Evolutionary conservation across 1,284 basidiomycete species (phyloP).

Genomic region (Laetiporus sulphureus): DNA sequence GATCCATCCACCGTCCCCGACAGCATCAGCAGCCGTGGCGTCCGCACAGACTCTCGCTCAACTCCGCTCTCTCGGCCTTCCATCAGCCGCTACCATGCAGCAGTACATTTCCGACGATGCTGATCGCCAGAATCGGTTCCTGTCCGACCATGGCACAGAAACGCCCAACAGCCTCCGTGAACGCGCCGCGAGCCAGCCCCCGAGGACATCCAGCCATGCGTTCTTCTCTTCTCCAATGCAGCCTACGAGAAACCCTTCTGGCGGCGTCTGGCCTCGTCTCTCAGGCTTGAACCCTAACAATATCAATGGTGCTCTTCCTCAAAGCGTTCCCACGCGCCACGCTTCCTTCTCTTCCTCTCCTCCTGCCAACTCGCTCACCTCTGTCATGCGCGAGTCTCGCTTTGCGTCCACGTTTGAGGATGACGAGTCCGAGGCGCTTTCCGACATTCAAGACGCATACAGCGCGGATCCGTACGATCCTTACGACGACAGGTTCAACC

Average conservation of each 20-base stretch:
- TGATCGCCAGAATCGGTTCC: conserved; percentile 52
- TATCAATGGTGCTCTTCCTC: conserved; percentile 24
- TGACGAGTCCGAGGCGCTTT: conserved; percentile 57
- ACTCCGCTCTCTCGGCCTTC: conserved; percentile 19
- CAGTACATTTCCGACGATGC: conserved; percentile 27
- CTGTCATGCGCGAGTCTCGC: conserved; percentile 56
- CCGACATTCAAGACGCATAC: conserved; percentile 32
- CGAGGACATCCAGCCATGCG: conserved; percentile 40
- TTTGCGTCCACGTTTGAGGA: conserved; percentile 68
- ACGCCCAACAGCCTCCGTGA: conserved; percentile 36
- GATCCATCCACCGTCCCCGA: too few relatives aligned
- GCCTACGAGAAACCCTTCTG: conserved; percentile 42
- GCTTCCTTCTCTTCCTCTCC: conserved; percentile 52
- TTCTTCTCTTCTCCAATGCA: conserved; percentile 53
- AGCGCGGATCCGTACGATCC: too few relatives aligned
- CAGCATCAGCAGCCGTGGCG: conserved; percentile 20
- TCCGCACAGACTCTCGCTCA: conserved; percentile 23
- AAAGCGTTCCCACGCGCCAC: conserved; percentile 49
- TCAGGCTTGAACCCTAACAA: conserved; percentile 29
- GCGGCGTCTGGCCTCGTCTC: conserved; percentile 39
- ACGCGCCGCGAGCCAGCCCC: conserved; percentile 64
- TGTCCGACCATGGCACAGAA: conserved; percentile 33
- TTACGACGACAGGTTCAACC: conserved; percentile 48
- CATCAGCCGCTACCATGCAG: conserved; percentile 21
- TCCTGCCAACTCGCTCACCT: conserved; percentile 45